Evolutionary conservation across 345 rosid genomes (phyloP).

Genomic region (Psidium friedrichsthalianum): DNA sequence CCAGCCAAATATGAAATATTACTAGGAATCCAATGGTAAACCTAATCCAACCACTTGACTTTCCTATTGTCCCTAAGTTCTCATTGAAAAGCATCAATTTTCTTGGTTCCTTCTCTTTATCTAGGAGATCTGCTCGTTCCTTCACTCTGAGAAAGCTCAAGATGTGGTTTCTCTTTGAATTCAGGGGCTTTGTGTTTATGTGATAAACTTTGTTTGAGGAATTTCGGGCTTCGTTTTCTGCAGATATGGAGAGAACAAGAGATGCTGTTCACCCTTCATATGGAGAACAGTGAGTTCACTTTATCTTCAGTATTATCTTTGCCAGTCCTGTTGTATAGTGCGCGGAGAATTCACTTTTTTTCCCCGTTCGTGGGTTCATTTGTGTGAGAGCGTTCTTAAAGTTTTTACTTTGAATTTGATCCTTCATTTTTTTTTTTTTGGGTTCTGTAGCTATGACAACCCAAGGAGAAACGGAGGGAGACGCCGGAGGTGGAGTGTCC

Average conservation of each 20-base stretch:
- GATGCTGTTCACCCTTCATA: background rate
- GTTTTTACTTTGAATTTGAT: background rate
- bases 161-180: background rate
- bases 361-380: background rate
- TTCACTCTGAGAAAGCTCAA: background rate
- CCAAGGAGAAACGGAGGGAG: conserved; percentile 1
- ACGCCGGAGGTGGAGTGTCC: conserved; percentile 5
- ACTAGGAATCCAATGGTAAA: background rate
- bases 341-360: background rate
- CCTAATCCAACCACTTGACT: background rate
- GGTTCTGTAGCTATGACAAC: background rate
- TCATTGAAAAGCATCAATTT: background rate
- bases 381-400: background rate
- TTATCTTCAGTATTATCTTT: background rate
- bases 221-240: background rate
- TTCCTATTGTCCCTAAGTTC: background rate
- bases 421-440: background rate
- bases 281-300: background rate
- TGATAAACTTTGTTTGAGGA: background rate
- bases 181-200: background rate
- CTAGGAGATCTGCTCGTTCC: background rate
- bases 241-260: background rate
- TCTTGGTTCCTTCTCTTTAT: background rate
- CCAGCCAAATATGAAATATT: background rate
- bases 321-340: background rate